Percentiles rank a stretch among this genome's conserved stretches.
Conservation (phyloP, 2,329 filamentous ascomycete species). For the Phyllosticta capitalensis region DNA sequence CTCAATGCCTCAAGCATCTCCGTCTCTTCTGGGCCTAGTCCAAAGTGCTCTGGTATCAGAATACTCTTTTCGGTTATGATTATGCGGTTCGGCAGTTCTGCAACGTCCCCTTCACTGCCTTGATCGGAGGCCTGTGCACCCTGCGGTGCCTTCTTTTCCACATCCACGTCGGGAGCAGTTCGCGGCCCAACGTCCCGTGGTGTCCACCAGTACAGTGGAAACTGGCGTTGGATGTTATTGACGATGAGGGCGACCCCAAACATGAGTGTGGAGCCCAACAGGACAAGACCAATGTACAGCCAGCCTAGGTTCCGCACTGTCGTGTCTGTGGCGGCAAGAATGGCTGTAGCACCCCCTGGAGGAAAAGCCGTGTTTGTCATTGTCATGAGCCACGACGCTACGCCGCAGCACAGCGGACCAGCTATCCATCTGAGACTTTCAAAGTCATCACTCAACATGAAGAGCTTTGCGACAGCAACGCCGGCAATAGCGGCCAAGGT, state of each 20-base stretch:
- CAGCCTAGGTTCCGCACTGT: conserved; percentile 36
- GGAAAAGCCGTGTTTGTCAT: conserved; percentile 40
- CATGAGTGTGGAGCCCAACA: conserved; percentile 35
- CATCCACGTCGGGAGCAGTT: conserved; percentile 7
- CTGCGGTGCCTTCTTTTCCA: conserved; percentile 7
- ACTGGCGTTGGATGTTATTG: conserved; percentile 39
- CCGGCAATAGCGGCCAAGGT: conserved; percentile 36
- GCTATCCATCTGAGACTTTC: conserved; percentile 35
- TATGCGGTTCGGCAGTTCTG: conserved; percentile 15
- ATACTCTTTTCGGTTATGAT: conserved; percentile 24
- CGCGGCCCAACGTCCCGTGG: conserved; percentile 25
- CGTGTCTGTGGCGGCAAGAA: conserved; percentile 34
- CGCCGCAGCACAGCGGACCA: conserved; percentile 34
- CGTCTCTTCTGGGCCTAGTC: conserved; percentile 26
- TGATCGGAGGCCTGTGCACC: conserved; percentile 10
- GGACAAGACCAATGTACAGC: conserved; percentile 34
- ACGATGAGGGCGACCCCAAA: conserved; percentile 31
- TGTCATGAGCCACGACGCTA: conserved; percentile 36
- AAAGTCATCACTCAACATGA: conserved; percentile 30
- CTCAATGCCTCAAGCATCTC: conserved; percentile 27
- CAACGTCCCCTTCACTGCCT: conserved; percentile 14
- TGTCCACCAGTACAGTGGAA: conserved; percentile 43
- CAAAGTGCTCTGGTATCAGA: conserved; percentile 26
- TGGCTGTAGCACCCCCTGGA: conserved; percentile 41
- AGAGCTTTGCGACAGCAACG: conserved; percentile 36